Evolutionary conservation across 2,329 filamentous ascomycete species (phyloP).

Genomic region (Ceratocystis diversiconidia): DNA sequence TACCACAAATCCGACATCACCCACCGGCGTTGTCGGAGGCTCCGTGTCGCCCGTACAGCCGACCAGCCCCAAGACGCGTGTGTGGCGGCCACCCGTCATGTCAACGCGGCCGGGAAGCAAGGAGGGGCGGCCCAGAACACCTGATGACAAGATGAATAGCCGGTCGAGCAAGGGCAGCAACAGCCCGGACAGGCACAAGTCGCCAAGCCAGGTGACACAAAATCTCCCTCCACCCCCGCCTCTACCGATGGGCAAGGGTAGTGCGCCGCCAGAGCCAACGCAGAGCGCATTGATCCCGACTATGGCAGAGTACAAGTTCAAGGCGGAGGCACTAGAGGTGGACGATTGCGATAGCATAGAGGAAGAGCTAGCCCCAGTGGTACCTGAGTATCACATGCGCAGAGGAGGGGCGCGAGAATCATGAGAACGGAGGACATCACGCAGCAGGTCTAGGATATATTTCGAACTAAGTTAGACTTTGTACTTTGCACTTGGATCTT

Average conservation of each 20-base stretch:
- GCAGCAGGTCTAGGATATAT: no score
- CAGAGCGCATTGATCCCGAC: conserved; percentile 14
- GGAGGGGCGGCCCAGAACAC: neutral
- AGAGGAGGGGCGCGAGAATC: neutral
- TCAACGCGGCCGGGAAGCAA: conserved; percentile 6
- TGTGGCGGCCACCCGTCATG: conserved; percentile 8
- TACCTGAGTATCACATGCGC: conserved; percentile 12
- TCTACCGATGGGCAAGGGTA: conserved; percentile 10
- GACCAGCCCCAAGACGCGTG: conserved; percentile 6
- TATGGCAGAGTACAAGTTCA: conserved; percentile 9
- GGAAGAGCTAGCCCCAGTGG: conserved; percentile 11
- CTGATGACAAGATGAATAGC: neutral
- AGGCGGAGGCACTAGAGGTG: conserved; percentile 4
- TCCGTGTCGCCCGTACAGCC: neutral
- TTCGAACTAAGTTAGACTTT: neutral
- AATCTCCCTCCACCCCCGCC: neutral
- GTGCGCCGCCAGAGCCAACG: conserved; percentile 13
- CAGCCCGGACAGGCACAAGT: neutral
- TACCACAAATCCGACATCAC: no score
- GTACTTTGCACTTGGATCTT: neutral
- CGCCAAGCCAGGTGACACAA: neutral
- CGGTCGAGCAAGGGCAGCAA: neutral
- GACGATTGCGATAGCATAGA: conserved; percentile 5
- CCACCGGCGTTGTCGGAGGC: neutral
- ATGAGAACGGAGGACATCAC: no score